Conservation (phyloP, 2,329 filamentous ascomycete species). For the Chrysosphaeria jannelii region DNA sequence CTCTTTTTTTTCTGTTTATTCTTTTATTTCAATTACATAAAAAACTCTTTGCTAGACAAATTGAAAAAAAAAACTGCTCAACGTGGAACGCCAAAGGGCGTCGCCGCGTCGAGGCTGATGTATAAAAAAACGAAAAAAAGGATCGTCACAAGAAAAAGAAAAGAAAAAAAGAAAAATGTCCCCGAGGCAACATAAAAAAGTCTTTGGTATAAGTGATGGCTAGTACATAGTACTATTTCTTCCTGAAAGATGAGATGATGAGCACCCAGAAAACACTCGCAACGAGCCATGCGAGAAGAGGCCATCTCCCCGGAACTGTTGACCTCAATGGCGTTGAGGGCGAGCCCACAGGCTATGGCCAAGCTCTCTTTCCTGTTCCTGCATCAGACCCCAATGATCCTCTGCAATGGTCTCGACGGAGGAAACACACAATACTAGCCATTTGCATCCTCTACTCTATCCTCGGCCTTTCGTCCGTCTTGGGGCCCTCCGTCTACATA, state of each 20-base stretch:
- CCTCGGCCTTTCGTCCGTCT: constrained; percentile 22
- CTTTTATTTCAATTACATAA: too few relatives aligned
- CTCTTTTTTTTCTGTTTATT: too few relatives aligned
- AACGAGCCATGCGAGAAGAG: constrained; percentile 7
- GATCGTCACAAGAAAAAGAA: too few relatives aligned
- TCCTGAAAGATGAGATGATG: too few relatives aligned
- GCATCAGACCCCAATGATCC: constrained; percentile 30
- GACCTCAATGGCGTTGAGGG: constrained; percentile 14
- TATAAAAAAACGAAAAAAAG: too few relatives aligned
- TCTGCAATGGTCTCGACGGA: constrained; percentile 22
- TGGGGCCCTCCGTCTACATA: constrained; percentile 28
- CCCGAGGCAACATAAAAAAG: background rate
- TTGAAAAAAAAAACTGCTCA: too few relatives aligned
- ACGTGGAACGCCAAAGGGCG: too few relatives aligned
- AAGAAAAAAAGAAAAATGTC: background rate
- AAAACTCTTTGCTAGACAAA: too few relatives aligned
- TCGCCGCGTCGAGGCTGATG: too few relatives aligned
- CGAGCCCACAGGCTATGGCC: constrained; percentile 26
- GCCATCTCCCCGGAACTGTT: constrained; percentile 6
- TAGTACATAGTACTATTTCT: too few relatives aligned
- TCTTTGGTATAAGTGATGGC: too few relatives aligned
- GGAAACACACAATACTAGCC: constrained; percentile 24
- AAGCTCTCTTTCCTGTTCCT: constrained; percentile 28
- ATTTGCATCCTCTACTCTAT: constrained; percentile 25
- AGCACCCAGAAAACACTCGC: too few relatives aligned